Conservation (phyloP, 805 yeast species). For the Candida broadrunensis region DNA sequence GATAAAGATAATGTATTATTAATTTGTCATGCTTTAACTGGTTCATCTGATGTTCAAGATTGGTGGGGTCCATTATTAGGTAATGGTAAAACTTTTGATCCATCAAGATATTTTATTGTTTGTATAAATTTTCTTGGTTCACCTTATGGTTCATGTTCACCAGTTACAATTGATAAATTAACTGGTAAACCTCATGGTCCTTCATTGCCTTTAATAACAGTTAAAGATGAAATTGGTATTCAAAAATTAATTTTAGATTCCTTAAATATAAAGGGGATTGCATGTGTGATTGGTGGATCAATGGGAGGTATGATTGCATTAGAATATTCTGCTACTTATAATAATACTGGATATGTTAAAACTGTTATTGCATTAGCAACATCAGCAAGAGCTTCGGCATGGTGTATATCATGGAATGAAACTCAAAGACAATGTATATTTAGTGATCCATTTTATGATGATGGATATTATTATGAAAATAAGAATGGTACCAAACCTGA, state of each 20-base stretch:
- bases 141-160: conserved; percentile 95
- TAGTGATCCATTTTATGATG: conserved; percentile 89
- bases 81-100: conserved; percentile 83
- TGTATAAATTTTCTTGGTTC: conserved; percentile 94
- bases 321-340: conserved; percentile 72
- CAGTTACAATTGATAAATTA: conserved; percentile 74
- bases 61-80: conserved; percentile 99
- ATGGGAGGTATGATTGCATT: conserved; percentile 98
- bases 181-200: conserved; percentile 86
- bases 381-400: conserved; percentile 90
- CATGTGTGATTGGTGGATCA: conserved; percentile 91
- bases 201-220: conserved; percentile 88
- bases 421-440: conserved; percentile 96
- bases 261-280: conserved; percentile 73
- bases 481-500: conserved; percentile 68
- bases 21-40: conserved; percentile 95
- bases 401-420: conserved; percentile 99
- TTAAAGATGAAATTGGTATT: conserved; percentile 85
- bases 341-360: conserved; percentile 63
- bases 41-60: conserved; percentile 91
- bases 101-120: conserved; percentile 77
- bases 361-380: conserved; percentile 85
- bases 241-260: conserved; percentile 77
- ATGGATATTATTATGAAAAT: conserved; percentile 74
- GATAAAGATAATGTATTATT: conserved; percentile 73